Conservation (phyloP, 257 asterid species). For the Solanum gracilifrons region DNA sequence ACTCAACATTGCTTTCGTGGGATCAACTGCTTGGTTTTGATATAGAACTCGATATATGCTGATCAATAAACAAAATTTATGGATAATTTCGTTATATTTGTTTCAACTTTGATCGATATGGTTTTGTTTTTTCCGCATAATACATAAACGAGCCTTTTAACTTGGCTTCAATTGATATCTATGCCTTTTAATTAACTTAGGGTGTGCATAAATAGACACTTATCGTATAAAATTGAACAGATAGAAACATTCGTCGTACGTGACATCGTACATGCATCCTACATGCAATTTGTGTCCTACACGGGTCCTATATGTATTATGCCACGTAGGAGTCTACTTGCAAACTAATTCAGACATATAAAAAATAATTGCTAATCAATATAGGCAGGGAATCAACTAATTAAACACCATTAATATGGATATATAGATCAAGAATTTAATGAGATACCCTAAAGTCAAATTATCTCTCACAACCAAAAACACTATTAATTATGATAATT, state of each 20-base stretch:
- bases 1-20: neutral
- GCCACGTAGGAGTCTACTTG: neutral
- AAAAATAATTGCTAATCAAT: neutral
- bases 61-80: neutral
- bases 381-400: neutral
- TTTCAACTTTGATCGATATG: neutral
- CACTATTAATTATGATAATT: neutral
- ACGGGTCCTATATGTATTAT: no score
- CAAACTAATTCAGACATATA: neutral
- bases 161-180: neutral
- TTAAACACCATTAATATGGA: neutral
- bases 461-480: neutral
- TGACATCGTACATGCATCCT: neutral
- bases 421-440: neutral
- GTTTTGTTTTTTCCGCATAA: fast-evolving
- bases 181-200: neutral
- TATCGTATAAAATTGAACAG: no score
- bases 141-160: neutral
- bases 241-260: no score
- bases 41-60: neutral
- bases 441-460: neutral
- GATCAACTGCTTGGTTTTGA: neutral
- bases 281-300: neutral
- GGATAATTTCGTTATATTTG: neutral
- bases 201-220: neutral